These are phyloP conservation scores for Orbilia ellipsospora DNA, from an alignment of 2,329 filamentous ascomycete species.

Conservation along the genomic window DNA sequence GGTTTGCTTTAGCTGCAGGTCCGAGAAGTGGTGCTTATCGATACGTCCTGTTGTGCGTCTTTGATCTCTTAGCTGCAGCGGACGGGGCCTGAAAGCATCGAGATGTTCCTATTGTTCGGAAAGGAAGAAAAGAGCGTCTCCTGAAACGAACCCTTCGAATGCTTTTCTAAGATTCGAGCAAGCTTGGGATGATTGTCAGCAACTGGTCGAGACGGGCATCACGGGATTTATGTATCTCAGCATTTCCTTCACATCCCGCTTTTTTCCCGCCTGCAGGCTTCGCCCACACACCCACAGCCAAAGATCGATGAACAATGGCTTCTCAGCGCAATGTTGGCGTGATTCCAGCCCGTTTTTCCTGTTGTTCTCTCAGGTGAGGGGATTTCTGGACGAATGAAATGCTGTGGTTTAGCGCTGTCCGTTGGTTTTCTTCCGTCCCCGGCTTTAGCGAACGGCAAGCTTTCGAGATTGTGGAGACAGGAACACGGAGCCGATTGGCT, in stretches of 20 bases:
- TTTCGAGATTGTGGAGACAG: neutral
- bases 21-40: constrained; percentile 14
- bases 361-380: constrained; percentile 17
- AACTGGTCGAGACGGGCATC: constrained; percentile 17
- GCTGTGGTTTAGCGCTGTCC: constrained; percentile 35
- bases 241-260: neutral
- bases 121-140: constrained; percentile 34
- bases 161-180: constrained; percentile 6
- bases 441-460: constrained; percentile 17
- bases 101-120: neutral
- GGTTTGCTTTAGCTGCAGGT: neutral
- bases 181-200: neutral
- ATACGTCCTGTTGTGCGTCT: constrained; percentile 9
- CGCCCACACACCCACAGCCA: neutral
- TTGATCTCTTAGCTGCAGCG: constrained; percentile 7
- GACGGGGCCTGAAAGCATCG: constrained; percentile 11
- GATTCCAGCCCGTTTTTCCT: constrained; percentile 17
- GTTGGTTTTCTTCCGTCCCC: neutral
- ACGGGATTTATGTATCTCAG: constrained; percentile 43
- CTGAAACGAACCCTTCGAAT: constrained; percentile 42
- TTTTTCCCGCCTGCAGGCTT: constrained; percentile 6
- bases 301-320: neutral
- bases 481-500: constrained; percentile 4
- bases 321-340: constrained; percentile 21
- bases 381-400: constrained; percentile 41